Base-by-base conservation (phyloP, 192 early-diverging fungal species). In the Mortierella antarctica region DNA sequence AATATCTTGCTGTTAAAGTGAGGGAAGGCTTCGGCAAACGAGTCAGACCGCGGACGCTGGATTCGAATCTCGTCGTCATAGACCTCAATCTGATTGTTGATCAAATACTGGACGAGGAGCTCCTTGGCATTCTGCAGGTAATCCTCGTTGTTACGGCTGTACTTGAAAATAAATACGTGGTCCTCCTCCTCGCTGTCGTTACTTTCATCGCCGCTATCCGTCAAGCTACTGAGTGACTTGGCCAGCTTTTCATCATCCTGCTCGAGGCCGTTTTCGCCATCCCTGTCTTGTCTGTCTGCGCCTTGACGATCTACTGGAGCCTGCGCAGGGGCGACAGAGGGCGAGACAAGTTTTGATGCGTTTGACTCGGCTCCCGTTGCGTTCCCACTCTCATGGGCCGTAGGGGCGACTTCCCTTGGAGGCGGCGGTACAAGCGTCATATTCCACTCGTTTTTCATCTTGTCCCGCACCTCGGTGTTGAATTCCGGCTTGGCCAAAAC, bases 1-100 rank as follows among this genome's bases (percentile, higher is more conserved):
- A 93, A 57, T 7, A 93, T 83, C 66, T 91, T 91, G 76, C 87
- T 88, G 57, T 91, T 92, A 68, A 93, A 93, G 55, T 93, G 88
- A 55, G 91, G 90, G 74, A 92, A 93, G 10, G 91, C 89, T 63
- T 92, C 92, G 65, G 64, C 89, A 83, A 70, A 88, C 8, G 67
- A 92, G 61, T 82, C 82, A 7, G 61, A 84, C 44, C 83, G 85
- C 73, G 67, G 88, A 83, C 75, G 64, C 61, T 66, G 77, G 46
- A 80, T 48, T 5, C 77, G 69, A 13, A 80, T 80, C 70, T 80
- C 77, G 18, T 80, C 77, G 47, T 80, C 77, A 46, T 80, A 80
- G 20, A 80, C 77, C 23, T 72, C 70, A 51, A 83, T 83, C 41
- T 78, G 70, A 44, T 78, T 77, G 23, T 72, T 45, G 17, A 76